A percentile compares a stretch with the other conserved stretches of the same genome.
These are phyloP conservation scores for Eucalyptus shirleyi DNA, from an alignment of 345 rosid species.

Conservation along the genomic window DNA sequence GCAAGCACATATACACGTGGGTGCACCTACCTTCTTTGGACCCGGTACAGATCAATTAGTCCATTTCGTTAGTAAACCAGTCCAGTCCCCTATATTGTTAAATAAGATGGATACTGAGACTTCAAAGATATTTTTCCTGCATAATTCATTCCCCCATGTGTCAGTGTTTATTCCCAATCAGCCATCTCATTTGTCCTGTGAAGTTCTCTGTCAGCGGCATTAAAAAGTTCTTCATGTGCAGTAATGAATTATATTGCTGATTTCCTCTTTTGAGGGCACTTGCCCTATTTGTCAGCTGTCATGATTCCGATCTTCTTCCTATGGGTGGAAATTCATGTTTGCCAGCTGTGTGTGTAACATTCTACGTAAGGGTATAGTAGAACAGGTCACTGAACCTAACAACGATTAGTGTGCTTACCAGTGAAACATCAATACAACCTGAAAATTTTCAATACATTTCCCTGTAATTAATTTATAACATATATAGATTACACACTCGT, in stretches of 20 bases:
- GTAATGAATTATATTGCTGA: neutral
- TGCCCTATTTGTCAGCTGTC: neutral
- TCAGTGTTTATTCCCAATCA: neutral
- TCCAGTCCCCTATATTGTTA: neutral
- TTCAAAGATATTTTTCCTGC: neutral
- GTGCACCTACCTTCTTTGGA: neutral
- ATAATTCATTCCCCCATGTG: neutral
- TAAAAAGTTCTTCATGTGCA: neutral
- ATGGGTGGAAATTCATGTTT: neutral
- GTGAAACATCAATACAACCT: neutral
- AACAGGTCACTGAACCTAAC: neutral
- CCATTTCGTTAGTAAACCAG: neutral
- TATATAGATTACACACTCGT: neutral
- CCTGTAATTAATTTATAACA: neutral
- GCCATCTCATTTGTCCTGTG: neutral
- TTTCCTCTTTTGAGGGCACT: neutral
- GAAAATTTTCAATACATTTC: neutral
- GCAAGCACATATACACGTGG: neutral
- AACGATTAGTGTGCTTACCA: neutral
- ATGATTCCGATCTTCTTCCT: neutral
- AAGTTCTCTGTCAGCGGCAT: neutral
- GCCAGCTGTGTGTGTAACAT: neutral
- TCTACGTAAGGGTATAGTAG: neutral
- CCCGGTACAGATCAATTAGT: neutral
- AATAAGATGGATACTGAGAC: neutral